Conservation (phyloP, 352 stramenopile genomes). For the Thraustotheca clavata region DNA sequence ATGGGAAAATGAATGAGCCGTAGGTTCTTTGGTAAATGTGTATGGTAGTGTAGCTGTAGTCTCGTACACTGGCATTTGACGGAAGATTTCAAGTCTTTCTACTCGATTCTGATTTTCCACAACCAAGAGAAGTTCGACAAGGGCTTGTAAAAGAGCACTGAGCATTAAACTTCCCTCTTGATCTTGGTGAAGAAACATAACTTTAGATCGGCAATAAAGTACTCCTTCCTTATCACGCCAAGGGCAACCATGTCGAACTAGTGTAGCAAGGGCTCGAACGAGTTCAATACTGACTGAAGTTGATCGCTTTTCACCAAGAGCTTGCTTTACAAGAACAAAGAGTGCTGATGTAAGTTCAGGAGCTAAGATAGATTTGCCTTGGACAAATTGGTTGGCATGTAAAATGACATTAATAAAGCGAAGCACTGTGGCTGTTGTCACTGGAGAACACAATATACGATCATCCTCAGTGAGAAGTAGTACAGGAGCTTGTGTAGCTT, state of each 20-base stretch:
- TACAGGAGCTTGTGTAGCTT: slow-evolving; percentile 30
- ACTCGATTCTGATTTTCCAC: slow-evolving; percentile 64
- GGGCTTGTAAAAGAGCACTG: slow-evolving; percentile 60
- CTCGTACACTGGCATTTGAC: slow-evolving; percentile 28
- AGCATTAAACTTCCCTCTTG: slow-evolving; percentile 70
- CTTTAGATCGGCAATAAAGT: slow-evolving; percentile 79
- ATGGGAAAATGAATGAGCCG: slow-evolving; percentile 78
- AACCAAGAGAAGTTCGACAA: slow-evolving; percentile 76
- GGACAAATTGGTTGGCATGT: slow-evolving; percentile 30
- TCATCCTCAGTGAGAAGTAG: slow-evolving; percentile 67
- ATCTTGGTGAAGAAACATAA: slow-evolving; percentile 74
- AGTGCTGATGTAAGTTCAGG: slow-evolving; percentile 51
- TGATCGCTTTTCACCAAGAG: slow-evolving; percentile 53
- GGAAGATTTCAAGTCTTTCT: slow-evolving; percentile 41
- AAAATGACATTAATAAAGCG: slow-evolving; percentile 57
- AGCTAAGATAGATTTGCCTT: slow-evolving; percentile 25
- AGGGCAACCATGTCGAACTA: slow-evolving; percentile 47
- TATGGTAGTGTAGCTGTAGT: slow-evolving; percentile 57
- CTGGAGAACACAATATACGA: slow-evolving; percentile 51
- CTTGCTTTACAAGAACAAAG: slow-evolving; percentile 66
- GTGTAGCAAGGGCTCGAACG: slow-evolving; percentile 50
- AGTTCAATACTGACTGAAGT: slow-evolving; percentile 47
- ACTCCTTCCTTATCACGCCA: slow-evolving; percentile 68
- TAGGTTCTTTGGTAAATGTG: slow-evolving; percentile 59
- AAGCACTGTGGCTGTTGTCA: slow-evolving; percentile 52